Percentiles rank a stretch among this genome's conserved stretches.
phyloP scores from a whole-genome alignment of 2,329 filamentous ascomycete genomes.

The Ascochyta koolunga region DNA sequence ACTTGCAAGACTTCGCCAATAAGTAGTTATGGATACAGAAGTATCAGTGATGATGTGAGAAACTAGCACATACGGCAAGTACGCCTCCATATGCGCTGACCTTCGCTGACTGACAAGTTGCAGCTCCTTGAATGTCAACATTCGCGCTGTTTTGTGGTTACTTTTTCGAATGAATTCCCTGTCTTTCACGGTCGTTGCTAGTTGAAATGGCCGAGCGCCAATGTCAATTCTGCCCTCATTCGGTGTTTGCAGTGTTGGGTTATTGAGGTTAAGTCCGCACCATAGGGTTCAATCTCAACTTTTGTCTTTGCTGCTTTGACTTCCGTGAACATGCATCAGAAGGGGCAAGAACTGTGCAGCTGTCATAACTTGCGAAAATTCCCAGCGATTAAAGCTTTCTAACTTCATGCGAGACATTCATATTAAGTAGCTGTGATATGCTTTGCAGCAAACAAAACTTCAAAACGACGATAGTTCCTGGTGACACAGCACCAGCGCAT shows the following conservation, averaged over 20 bases:
- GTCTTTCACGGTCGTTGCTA: not conserved
- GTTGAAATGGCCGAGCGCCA: not conserved
- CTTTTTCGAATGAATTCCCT: not conserved
- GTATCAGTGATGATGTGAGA: not conserved
- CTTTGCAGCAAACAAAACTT: too few species aligned
- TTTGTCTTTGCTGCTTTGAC: not conserved
- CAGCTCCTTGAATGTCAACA: not conserved
- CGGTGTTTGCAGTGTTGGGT: not conserved
- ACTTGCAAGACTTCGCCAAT: not conserved
- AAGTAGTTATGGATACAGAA: not conserved
- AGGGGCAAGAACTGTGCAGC: not conserved
- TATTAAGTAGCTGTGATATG: too few species aligned
- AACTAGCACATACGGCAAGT: not conserved
- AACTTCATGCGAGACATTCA: too few species aligned
- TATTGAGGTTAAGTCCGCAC: not conserved
- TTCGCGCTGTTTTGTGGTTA: not conserved
- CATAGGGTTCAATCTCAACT: too few species aligned
- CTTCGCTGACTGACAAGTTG: not conserved
- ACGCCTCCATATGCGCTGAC: not conserved
- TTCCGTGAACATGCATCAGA: not conserved
- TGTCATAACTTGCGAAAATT: not conserved
- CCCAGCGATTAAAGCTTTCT: too few species aligned
- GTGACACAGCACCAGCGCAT: too few species aligned
- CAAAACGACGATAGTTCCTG: too few species aligned
- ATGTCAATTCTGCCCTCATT: not conserved